phyloP scores from a whole-genome alignment of 2,329 filamentous ascomycete species.

The Nigrograna mackinnonii region DNA sequence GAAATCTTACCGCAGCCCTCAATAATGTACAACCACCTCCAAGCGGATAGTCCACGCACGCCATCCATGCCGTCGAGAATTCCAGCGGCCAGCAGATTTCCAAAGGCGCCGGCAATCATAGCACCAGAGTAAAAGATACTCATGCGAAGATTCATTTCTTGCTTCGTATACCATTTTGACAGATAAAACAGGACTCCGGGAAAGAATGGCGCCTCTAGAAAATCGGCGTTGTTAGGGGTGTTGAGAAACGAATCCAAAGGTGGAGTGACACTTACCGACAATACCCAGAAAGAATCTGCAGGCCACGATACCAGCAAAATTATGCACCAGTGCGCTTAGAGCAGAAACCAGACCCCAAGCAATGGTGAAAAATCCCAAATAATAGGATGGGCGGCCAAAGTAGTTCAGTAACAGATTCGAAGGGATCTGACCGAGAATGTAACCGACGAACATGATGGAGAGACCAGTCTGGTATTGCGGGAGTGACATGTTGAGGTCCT shows the following conservation, averaged over 20 bases:
- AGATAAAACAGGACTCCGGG: constrained; percentile 26
- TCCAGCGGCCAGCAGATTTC: constrained; percentile 58
- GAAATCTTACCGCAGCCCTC: constrained; percentile 25
- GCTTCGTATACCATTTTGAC: constrained; percentile 55
- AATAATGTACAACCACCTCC: constrained; percentile 37
- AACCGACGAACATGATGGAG: constrained; percentile 19
- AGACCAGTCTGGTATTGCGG: constrained; percentile 2
- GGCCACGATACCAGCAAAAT: neutral
- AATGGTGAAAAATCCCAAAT: constrained; percentile 52
- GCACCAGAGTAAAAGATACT: constrained; percentile 58
- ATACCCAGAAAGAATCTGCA: neutral
- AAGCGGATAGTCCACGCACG: constrained; percentile 33
- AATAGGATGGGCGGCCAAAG: constrained; percentile 54
- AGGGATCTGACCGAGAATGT: constrained; percentile 60
- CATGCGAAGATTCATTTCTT: constrained; percentile 55
- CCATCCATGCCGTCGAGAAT: constrained; percentile 46
- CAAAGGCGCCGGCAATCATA: constrained; percentile 53
- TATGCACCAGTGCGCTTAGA: constrained; percentile 44
- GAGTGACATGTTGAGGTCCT: neutral
- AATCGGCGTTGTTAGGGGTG: neutral
- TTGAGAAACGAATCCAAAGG: neutral
- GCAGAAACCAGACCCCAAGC: constrained; percentile 39
- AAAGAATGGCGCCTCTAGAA: constrained; percentile 16
- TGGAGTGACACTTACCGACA: neutral
- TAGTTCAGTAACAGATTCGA: constrained; percentile 59